Percentiles rank a stretch among this genome's conserved stretches.
Conservation (phyloP, 352 stramenopile genomes). For the Poterioochromonas sp. region DNA sequence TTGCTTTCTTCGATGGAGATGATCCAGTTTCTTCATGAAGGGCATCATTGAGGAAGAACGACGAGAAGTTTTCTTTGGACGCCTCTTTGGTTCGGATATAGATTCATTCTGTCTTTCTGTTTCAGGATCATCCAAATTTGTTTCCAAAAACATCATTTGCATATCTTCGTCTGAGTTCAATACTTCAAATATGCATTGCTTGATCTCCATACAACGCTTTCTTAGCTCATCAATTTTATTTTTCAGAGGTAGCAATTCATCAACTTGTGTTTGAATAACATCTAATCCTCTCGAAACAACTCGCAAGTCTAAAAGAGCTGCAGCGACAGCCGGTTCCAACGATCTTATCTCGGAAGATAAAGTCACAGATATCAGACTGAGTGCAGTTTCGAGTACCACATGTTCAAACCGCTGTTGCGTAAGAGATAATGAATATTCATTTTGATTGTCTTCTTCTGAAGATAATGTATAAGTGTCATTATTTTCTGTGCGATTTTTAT, state of each 20-base stretch:
- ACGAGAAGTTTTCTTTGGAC: no score
- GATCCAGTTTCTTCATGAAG: background rate
- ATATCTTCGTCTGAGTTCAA: conserved; percentile 37
- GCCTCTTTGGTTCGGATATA: no score
- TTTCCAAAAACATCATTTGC: conserved; percentile 36
- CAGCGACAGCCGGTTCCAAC: background rate
- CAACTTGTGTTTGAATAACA: conserved; percentile 26
- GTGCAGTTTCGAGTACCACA: conserved; percentile 11
- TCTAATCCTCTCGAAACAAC: conserved; percentile 14
- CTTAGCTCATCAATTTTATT: conserved; percentile 13
- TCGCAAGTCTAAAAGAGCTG: conserved; percentile 21
- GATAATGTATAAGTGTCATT: no score
- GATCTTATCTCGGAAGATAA: background rate
- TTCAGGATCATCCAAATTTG: background rate
- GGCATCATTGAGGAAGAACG: conserved; percentile 8
- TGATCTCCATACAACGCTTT: conserved; percentile 24
- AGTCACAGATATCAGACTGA: background rate
- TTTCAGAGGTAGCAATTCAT: conserved; percentile 25
- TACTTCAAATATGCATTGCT: conserved; percentile 22
- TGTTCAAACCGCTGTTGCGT: conserved; percentile 34
- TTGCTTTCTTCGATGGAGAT: no score
- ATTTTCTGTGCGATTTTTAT: background rate
- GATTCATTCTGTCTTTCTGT: conserved; percentile 6
- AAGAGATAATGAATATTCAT: no score
- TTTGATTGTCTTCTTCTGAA: no score